phyloP scores from a whole-genome alignment of 2,329 filamentous ascomycete genomes.

The Hypoxylon sp. region DNA sequence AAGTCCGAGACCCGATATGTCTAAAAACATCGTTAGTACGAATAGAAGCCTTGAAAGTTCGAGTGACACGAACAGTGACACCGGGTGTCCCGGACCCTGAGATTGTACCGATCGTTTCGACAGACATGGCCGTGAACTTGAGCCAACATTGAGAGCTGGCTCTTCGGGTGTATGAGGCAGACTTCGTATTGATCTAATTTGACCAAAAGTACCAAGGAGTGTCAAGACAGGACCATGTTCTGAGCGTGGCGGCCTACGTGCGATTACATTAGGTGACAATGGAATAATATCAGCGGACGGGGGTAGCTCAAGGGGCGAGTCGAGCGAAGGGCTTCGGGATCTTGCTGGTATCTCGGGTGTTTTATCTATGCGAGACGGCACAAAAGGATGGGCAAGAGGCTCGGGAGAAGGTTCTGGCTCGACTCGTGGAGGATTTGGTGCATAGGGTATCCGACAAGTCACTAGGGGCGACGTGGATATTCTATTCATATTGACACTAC shows the following conservation, averaged over 20 bases:
- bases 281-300: conserved; percentile 4
- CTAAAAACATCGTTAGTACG: conserved; percentile 15
- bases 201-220: conserved; percentile 6
- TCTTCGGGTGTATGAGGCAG: not conserved
- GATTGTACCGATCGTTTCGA: conserved; percentile 11
- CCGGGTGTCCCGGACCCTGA: conserved; percentile 7
- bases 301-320: conserved; percentile 40
- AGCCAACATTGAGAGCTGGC: not conserved
- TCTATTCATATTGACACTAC: conserved; percentile 7
- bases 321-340: conserved; percentile 27
- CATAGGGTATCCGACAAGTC: conserved; percentile 2
- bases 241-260: conserved; percentile 1
- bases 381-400: conserved; percentile 4
- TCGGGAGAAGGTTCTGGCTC: conserved; percentile 3
- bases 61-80: conserved; percentile 21
- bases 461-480: conserved; percentile 8
- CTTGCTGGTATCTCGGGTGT: conserved; percentile 34
- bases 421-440: conserved; percentile 1
- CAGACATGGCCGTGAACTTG: conserved; percentile 5
- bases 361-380: conserved; percentile 12
- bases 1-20: conserved; percentile 19
- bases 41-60: not conserved
- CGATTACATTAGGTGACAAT: not conserved
- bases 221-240: conserved; percentile 18
- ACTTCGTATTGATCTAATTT: not conserved